Base-by-base conservation (phyloP, 192 early-diverging fungal genomes). In the Mortierella hygrophila region DNA sequence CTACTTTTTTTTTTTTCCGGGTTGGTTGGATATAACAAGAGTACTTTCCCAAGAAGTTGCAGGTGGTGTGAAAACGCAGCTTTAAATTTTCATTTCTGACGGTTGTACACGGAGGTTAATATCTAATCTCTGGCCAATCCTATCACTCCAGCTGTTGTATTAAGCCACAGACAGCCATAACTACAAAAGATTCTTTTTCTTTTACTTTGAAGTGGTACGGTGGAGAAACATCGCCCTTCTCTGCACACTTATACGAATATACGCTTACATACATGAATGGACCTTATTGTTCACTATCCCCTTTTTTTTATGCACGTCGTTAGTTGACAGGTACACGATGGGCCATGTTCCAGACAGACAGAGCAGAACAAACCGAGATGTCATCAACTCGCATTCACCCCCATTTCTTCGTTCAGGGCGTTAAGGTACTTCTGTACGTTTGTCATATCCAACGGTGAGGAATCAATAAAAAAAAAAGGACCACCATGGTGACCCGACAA, bases 71-170 rank as follows among this genome's bases (percentile, higher is more conserved):
- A 11, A 44, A 8, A 9, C 42, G 4, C 7, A 8, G 23, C 8
- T 32, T 15, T 26, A 65, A 60, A 26, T 26, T 60, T 60, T 65
- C 60, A 65, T 65, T 65, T 65, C 60, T 65, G 29, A 15, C 32
- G 60, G 60, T 65, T 29, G 26, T 29, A 65, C 60, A 65, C n/a
- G 5, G 8, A 6, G 7, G 7, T 0, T 1, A 3, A 65, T 35
- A 65, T 65, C 60, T 65, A 32, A 65, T 65, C 60, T 65, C 32
- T 26, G 29, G n/a, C 60, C 60, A 65, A 65, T 65, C 60, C 60
- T 32, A 15, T 65, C 29, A 10, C 3, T 4, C 11, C 60, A 65
- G 0, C 49, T 52, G 18, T 20, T 52, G 18, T 65, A 32, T 29
- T 35, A 9, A 32, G 55, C 26, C 55, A 60, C 55, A 60, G 7